Evolutionary conservation across 805 yeast species (phyloP).

Genomic region (Starmerella etchellsii): DNA sequence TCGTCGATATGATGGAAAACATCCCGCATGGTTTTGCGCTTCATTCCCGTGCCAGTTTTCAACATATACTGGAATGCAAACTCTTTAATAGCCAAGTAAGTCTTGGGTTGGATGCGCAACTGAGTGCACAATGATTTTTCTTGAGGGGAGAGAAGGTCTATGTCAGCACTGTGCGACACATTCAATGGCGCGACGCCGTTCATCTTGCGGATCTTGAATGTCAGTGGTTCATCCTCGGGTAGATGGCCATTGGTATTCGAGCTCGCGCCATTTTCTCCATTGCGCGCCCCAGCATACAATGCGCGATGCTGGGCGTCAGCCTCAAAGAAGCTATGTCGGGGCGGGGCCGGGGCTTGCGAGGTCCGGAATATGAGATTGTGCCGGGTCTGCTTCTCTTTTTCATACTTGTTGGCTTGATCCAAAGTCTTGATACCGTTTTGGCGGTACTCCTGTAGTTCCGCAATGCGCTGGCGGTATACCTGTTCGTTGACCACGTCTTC

Average conservation of each 20-base stretch:
- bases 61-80: conserved; percentile 76
- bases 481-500: conserved; percentile 67
- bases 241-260: conserved; percentile 6
- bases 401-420: conserved; percentile 74
- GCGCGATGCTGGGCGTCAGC: conserved; percentile 9
- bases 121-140: conserved; percentile 78
- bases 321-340: conserved; percentile 16
- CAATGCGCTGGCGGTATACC: conserved; percentile 64
- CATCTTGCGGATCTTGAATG: conserved; percentile 24
- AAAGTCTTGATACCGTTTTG: conserved; percentile 72
- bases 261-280: neutral
- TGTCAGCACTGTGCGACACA: conserved; percentile 57
- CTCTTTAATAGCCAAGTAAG: conserved; percentile 85
- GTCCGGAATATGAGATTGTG: conserved; percentile 33
- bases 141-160: conserved; percentile 67
- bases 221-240: conserved; percentile 16
- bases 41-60: conserved; percentile 69
- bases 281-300: neutral
- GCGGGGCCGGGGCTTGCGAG: conserved; percentile 15
- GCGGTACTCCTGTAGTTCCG: conserved; percentile 88
- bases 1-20: conserved; percentile 66
- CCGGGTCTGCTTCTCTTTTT: conserved; percentile 70
- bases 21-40: conserved; percentile 76
- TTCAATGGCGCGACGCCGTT: conserved; percentile 28
- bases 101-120: conserved; percentile 78